Base-by-base conservation (phyloP, 257 asterid genomes). In the Nicotiana otophora region DNA sequence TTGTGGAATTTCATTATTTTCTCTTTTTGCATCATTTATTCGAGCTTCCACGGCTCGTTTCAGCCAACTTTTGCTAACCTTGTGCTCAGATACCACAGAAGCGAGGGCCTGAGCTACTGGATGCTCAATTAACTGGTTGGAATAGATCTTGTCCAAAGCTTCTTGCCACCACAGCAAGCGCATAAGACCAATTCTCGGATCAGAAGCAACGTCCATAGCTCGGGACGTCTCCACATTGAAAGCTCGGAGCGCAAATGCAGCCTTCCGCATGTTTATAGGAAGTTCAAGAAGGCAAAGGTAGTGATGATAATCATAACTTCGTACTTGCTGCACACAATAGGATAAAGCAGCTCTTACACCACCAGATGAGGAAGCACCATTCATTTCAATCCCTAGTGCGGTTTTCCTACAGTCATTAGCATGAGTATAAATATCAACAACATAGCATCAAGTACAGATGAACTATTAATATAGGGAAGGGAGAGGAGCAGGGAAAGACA, bases 131-230 rank as follows among this genome's bases (percentile, higher is more conserved):
- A 91, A 61, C 87, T 91, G 88, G 85, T 89, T 85, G 69, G 97
- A 89, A 84, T 87, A 94, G 84, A 96, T 90, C 83, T 93, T 96
- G 88, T 93, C 98, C 0, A 94, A 85, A 84, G 98, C 92, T 83
- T 96, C 99, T 87, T 94, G 92, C 99, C 99, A 96, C 98, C 98
- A 96, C 34, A 93, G 89, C 17, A 96, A 90, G 84, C 97, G 95
- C 99, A 96, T 92, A 68, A 93, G 99, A 42, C 99, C 99, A 23
- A 93, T 93, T 87, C 86, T 94, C 16, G 99, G 98, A 80, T 94
- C 94, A n/a, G 99, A 96, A 79, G 98, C 96, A 33, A 93, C 89
- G 60, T 96, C 99, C 95, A 94, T 93, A 12, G 98, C 98, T 87
- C 93, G 87, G 42, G 98, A 87, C 9, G 98, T 96, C 86, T 96